Conservation (phyloP, 176 grass and related monocot genomes). For the Oropetium thomaeum region DNA sequence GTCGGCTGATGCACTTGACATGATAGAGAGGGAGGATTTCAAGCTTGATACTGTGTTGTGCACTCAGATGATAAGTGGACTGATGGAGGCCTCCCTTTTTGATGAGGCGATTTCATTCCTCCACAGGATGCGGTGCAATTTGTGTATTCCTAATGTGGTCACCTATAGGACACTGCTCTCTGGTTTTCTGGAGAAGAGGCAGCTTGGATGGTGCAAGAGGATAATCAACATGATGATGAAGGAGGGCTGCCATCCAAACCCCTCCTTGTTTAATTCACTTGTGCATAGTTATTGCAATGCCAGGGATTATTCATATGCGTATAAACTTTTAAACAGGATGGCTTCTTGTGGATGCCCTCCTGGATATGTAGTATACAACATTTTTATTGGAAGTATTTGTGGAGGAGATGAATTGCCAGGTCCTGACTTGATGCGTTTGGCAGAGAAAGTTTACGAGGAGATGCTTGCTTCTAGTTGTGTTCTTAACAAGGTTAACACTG, state of each 20-base stretch:
- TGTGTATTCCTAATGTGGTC: slow-evolving; percentile 79
- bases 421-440: slow-evolving; percentile 61
- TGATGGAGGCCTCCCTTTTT: slow-evolving; percentile 94
- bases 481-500: slow-evolving; percentile 92
- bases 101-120: slow-evolving; percentile 87
- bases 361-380: slow-evolving; percentile 85
- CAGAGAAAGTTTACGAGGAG: slow-evolving; percentile 82
- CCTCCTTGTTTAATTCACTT: slow-evolving; percentile 87
- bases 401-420: slow-evolving; percentile 50
- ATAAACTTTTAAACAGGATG: slow-evolving; percentile 90
- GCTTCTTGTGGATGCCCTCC: slow-evolving; percentile 59
- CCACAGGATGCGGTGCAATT: slow-evolving; percentile 88
- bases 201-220: slow-evolving; percentile 98
- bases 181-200: slow-evolving; percentile 82
- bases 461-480: slow-evolving; percentile 67
- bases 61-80: slow-evolving; percentile 88
- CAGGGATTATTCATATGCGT: slow-evolving; percentile 76
- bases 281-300: slow-evolving; percentile 75
- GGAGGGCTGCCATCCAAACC: slow-evolving; percentile 85
- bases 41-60: slow-evolving; percentile 82
- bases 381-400: slow-evolving; percentile 96
- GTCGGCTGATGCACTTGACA: slow-evolving; percentile 65
- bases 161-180: slow-evolving; percentile 87
- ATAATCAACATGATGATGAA: slow-evolving; percentile 93
- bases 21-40: slow-evolving; percentile 83